Percentiles rank a stretch among this genome's conserved stretches.
Conservation (phyloP, 2,329 filamentous ascomycete genomes). For the Akanthomyces lecanii region DNA sequence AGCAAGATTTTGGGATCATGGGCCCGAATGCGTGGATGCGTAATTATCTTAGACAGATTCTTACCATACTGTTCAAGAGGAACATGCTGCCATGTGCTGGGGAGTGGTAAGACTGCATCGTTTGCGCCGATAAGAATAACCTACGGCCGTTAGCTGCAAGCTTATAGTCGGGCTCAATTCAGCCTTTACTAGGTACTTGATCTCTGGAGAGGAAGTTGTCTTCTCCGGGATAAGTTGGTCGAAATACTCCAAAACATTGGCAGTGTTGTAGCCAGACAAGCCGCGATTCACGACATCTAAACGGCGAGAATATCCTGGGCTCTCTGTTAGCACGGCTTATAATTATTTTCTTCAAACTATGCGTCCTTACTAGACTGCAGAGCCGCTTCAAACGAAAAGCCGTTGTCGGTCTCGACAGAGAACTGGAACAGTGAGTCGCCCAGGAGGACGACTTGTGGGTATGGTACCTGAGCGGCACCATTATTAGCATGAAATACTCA, state of each 20-base stretch:
- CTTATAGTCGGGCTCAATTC: not conserved
- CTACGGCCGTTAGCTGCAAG: conserved; percentile 38
- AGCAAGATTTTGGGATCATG: conserved; percentile 73
- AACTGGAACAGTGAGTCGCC: conserved; percentile 85
- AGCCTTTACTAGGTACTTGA: conserved; percentile 59
- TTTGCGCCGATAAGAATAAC: conserved; percentile 85
- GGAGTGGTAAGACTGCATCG: conserved; percentile 67
- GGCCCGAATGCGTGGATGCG: conserved; percentile 62
- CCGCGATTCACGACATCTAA: conserved; percentile 88
- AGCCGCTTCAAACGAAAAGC: conserved; percentile 70
- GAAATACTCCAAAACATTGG: conserved; percentile 66
- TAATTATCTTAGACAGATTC: conserved; percentile 69
- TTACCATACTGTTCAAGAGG: conserved; percentile 69
- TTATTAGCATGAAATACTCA: not conserved
- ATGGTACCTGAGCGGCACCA: conserved; percentile 41
- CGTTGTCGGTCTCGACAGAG: conserved; percentile 55
- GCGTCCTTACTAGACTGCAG: conserved; percentile 57
- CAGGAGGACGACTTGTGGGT: conserved; percentile 76
- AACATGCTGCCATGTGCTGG: conserved; percentile 67
- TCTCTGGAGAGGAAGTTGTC: conserved; percentile 49
- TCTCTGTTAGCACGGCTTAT: not conserved
- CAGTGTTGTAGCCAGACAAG: conserved; percentile 80
- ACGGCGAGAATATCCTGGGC: conserved; percentile 65
- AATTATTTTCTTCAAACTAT: not conserved
- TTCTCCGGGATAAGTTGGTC: conserved; percentile 67